These are phyloP conservation scores for Eutrema japonicum DNA, from an alignment of 345 rosid genomes.

Conservation along the genomic window DNA sequence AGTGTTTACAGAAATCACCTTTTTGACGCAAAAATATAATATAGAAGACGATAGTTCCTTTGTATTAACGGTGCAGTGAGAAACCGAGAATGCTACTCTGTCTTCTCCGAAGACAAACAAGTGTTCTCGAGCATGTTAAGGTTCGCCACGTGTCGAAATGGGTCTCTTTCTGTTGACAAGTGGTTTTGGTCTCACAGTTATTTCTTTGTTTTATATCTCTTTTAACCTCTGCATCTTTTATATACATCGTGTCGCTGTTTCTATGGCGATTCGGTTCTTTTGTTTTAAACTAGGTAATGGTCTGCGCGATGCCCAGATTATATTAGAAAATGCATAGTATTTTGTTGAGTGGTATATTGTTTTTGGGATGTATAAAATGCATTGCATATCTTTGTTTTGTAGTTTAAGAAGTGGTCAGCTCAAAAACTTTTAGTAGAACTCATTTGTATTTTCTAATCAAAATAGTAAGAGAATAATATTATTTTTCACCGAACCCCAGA, in stretches of 20 bases:
- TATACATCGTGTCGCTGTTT: slow-evolving; percentile 10
- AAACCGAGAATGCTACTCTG: slow-evolving; percentile 40
- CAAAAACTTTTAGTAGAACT: too few species aligned
- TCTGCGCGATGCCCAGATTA: too few species aligned
- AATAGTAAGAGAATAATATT: too few species aligned
- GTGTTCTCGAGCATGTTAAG: slow-evolving; percentile 39
- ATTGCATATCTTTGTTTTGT: too few species aligned
- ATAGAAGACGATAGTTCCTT: slow-evolving; percentile 32
- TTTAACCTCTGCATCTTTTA: slow-evolving; percentile 37
- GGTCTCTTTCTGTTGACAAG: slow-evolving; percentile 36
- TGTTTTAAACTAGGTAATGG: neutral
- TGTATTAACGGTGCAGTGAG: slow-evolving; percentile 35
- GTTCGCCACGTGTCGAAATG: slow-evolving; percentile 32
- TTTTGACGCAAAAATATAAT: slow-evolving; percentile 21
- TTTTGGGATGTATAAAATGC: too few species aligned
- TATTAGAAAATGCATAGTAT: too few species aligned
- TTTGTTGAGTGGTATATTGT: too few species aligned
- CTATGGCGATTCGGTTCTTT: slow-evolving; percentile 2
- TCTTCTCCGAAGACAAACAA: slow-evolving; percentile 37
- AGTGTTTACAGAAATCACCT: slow-evolving; percentile 4
- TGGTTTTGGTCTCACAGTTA: slow-evolving; percentile 44
- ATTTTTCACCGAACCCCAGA: too few species aligned
- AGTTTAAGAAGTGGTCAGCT: too few species aligned
- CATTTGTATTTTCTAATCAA: too few species aligned
- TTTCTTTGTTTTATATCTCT: slow-evolving; percentile 27